A percentile compares a stretch with the other conserved stretches of the same genome.
Conservation (phyloP, 129 eudicot species). For the Heracleum sosnowskyi region DNA sequence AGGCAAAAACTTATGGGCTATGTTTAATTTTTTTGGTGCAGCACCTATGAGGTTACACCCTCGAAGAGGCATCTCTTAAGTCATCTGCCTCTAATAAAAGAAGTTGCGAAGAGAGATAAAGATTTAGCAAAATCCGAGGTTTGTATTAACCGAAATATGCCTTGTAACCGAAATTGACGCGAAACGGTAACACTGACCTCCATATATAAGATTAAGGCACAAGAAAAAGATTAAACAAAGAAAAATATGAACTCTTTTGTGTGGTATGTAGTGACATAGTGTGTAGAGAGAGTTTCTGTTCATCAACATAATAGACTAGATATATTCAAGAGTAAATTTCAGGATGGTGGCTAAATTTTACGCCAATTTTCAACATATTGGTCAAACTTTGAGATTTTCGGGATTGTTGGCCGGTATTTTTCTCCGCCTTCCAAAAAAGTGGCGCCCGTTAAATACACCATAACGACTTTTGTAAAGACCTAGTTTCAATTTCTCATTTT, state of each 20-base stretch:
- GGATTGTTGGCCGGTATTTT: too few species aligned
- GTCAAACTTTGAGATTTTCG: too few species aligned
- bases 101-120: slow-evolving; percentile 37
- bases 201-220: too few species aligned
- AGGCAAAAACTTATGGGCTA: neutral
- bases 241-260: neutral
- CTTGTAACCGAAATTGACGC: neutral
- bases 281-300: neutral
- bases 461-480: too few species aligned
- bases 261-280: neutral
- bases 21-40: slow-evolving; percentile 16
- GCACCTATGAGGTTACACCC: slow-evolving; percentile 39
- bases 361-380: too few species aligned
- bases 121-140: slow-evolving; percentile 54
- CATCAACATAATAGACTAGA: neutral
- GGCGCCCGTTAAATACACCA: too few species aligned
- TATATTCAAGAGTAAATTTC: too few species aligned
- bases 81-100: slow-evolving; percentile 37
- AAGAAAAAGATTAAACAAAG: too few species aligned
- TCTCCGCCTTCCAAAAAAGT: too few species aligned
- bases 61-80: slow-evolving; percentile 39
- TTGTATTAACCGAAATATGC: neutral
- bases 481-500: too few species aligned
- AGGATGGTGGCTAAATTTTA: too few species aligned
- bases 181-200: neutral